Evolutionary conservation across 495 filamentous ascomycete species (phyloP).

Genomic region (Pseudotulostoma volvatum): DNA sequence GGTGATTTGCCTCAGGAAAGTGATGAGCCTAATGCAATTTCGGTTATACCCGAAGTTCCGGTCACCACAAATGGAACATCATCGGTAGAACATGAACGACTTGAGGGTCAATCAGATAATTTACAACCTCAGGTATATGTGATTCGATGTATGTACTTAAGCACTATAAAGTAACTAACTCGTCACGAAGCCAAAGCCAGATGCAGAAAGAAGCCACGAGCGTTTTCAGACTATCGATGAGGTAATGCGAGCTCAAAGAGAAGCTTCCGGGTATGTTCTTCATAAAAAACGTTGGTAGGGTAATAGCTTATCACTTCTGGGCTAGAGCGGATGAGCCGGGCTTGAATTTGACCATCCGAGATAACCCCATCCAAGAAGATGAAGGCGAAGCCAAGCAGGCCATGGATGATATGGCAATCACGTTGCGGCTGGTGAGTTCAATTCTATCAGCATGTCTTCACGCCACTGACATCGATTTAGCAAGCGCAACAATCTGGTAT

Average conservation of each 20-base stretch:
- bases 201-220: conserved; percentile 50
- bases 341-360: conserved; percentile 83
- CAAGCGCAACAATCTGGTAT: conserved; percentile 39
- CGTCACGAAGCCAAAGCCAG: conserved; percentile 26
- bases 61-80: conserved; percentile 17
- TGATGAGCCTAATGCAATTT: conserved; percentile 8
- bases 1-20: conserved; percentile 18
- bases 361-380: conserved; percentile 86
- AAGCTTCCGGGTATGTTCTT: conserved; percentile 43
- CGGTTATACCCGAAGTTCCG: conserved; percentile 10
- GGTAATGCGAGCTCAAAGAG: conserved; percentile 66
- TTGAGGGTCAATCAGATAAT: background rate
- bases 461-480: conserved; percentile 14
- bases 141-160: background rate
- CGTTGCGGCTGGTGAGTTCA: conserved; percentile 46
- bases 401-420: conserved; percentile 80
- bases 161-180: conserved; percentile 3
- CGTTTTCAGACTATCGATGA: conserved; percentile 55
- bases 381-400: conserved; percentile 77
- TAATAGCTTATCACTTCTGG: conserved; percentile 11
- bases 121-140: background rate
- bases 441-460: background rate
- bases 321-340: conserved; percentile 46
- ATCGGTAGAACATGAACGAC: background rate
- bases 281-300: background rate